Base-by-base conservation (phyloP, 768 basidiomycete species). In the Tylopilus sp. region DNA sequence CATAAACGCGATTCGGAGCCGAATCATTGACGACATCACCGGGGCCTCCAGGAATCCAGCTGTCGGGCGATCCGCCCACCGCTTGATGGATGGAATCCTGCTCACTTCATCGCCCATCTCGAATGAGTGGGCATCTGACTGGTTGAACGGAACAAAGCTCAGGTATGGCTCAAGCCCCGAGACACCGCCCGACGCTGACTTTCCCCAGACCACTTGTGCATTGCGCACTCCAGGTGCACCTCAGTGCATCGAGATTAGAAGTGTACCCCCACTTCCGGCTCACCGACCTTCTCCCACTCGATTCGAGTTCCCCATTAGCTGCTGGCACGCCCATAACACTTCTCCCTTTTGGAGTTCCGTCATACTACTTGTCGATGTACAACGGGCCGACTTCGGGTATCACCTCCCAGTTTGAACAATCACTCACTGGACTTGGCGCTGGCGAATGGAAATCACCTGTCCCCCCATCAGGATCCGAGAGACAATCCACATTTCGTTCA, bases 301-400 rank as follows among this genome's bases (percentile, higher is more conserved):
- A 57, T 53, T 43, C 53, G 29, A 43, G 43, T 24, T 67, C 78
- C 13, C 79, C 82, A 21, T 64, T 82, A 17, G 65, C 77, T 25
- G 66, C 81, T 11, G 88, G 89, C 10, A 77, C 83, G 12, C 87
- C 88, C 10, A 83, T 92, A 46, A 77, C 75, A 11, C 74, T 92
- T 4, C 75, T 91, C 19, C 89, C 89, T 6, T 78, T 83, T 55
- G 84, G 80, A 28, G 82, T 80, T 5, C 87, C 89, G 3, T 88
- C 89, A 3, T 87, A 85, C 68, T 87, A 80, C 58, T 72, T 91
- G 36, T 76, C 82, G n/a, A 68, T 73, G n/a, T 92, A 89, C 61
- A 74, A 74, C 16, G 90, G 86, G 21, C 84, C 87, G 28, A 81
- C 82, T 9, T 74, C 82, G 11, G 81, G 76, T 2, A 73, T 89